Evolutionary conservation across 805 yeast species (phyloP), one percentile per base, ranked within the genome.

Genomic region (Suhomyces sp.): DNA sequence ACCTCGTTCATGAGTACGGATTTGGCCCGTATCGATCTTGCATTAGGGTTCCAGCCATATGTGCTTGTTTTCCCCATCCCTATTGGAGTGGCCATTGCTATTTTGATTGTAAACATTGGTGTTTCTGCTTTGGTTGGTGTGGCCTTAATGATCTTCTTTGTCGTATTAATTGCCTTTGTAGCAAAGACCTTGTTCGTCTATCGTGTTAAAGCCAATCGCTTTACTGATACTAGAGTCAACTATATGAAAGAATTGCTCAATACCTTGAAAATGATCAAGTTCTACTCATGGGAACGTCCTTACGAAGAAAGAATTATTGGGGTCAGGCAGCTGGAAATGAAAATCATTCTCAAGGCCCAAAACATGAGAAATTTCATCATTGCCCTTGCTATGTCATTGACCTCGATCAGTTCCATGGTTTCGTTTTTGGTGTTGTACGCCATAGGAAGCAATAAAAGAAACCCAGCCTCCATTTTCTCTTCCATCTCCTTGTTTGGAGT

Each of bases 281-380:
- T 80, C 65, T 92, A 91, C 65, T 88, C 96, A 1, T 92, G 97
- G 97, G 97, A 92, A 69, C 76, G 76, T 29, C 91, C 97, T 0
- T 92, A 89, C 64, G 76, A 77, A 49, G 66, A 76, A 8, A 72
- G 78, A 48, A 78, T 92, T 33, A 62, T 81, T 13, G 76, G 73
- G 10, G 74, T 81, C 24, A 80, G 97, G 64, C 60, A 63, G 0
- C 62, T 72, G 19, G 97, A 91, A 68, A 84, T 88, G 79, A 58
- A 61, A 3, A 72, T 75, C 47, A 78, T 92, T 53, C 77, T 83
- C 55, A 73, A 70, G 49, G 80, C 89, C 75, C 92, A 87, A 61
- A 73, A 84, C 43, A 65, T 82, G 25, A 82, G 92, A 64, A 87
- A 82, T 58, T 66, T 86, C 45, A 60, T 67, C 33, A 81, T 85